phyloP scores from a whole-genome alignment of 2,329 filamentous ascomycete genomes.

The Gnomoniopsis smithogilvyi region DNA sequence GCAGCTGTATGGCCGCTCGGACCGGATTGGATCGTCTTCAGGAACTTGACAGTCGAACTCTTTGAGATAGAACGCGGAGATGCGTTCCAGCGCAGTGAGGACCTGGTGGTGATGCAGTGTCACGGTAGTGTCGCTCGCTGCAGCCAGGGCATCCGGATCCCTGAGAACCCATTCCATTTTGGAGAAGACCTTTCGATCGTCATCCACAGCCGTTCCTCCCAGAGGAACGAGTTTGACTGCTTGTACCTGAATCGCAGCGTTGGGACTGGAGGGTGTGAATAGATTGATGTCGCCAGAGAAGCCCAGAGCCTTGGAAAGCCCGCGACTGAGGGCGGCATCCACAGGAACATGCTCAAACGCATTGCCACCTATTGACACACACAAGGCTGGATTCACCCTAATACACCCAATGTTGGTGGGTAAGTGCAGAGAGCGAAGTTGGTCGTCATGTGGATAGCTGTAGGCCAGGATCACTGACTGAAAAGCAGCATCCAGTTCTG shows the following conservation, averaged over 20 bases:
- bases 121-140: background rate
- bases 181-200: slow-evolving; percentile 1
- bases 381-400: slow-evolving; percentile 1
- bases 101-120: background rate
- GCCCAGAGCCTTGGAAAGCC: background rate
- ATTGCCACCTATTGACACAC: background rate
- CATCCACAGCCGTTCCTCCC: background rate
- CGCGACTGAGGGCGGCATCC: background rate
- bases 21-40: background rate
- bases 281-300: slow-evolving; percentile 1
- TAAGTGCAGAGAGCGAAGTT: slow-evolving; percentile 2
- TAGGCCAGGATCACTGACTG: slow-evolving; percentile 5
- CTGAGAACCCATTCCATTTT: background rate
- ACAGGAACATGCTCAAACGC: background rate
- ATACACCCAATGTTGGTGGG: background rate
- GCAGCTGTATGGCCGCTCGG: background rate
- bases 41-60: slow-evolving; percentile 12
- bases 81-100: slow-evolving; percentile 12
- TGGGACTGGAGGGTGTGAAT: background rate
- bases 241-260: slow-evolving; percentile 2
- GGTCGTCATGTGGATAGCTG: slow-evolving; percentile 5
- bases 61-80: slow-evolving; percentile 18
- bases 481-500: background rate
- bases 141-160: background rate
- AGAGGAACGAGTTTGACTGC: background rate